These are phyloP conservation scores for Penicillium griseofulvum DNA, from an alignment of 2,329 filamentous ascomycete species.

Conservation along the genomic window DNA sequence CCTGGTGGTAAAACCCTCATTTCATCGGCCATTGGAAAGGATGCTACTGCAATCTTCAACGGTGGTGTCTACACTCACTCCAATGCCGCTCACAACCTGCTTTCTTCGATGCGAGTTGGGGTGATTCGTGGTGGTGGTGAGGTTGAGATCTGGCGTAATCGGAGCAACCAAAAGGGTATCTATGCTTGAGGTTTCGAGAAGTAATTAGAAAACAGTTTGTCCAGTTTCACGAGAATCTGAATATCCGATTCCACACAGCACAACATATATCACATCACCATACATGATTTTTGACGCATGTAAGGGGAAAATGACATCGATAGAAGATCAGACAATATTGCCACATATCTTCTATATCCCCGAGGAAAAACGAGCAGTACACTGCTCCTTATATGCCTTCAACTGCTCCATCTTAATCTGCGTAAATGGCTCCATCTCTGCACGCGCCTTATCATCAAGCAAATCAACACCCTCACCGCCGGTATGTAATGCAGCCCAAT, in stretches of 20 bases:
- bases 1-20: conserved; percentile 87
- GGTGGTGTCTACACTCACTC: conserved; percentile 86
- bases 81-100: conserved; percentile 83
- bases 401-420: conserved; percentile 32
- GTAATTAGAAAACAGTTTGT: neutral
- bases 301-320: no score
- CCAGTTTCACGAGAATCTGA: neutral
- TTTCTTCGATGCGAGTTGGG: conserved; percentile 84
- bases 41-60: conserved; percentile 87
- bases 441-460: conserved; percentile 22
- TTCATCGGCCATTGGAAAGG: conserved; percentile 76
- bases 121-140: conserved; percentile 84
- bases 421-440: conserved; percentile 27
- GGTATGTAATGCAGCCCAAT: conserved; percentile 28
- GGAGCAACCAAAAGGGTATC: conserved; percentile 70
- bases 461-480: conserved; percentile 19
- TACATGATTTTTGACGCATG: no score
- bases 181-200: neutral
- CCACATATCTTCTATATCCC: neutral
- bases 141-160: conserved; percentile 80
- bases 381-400: conserved; percentile 30
- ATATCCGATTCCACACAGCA: no score
- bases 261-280: no score
- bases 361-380: conserved; percentile 21
- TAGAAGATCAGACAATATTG: no score